These are phyloP conservation scores for Geosmithia putterillii DNA, from an alignment of 2,329 filamentous ascomycete species.

Conservation along the genomic window DNA sequence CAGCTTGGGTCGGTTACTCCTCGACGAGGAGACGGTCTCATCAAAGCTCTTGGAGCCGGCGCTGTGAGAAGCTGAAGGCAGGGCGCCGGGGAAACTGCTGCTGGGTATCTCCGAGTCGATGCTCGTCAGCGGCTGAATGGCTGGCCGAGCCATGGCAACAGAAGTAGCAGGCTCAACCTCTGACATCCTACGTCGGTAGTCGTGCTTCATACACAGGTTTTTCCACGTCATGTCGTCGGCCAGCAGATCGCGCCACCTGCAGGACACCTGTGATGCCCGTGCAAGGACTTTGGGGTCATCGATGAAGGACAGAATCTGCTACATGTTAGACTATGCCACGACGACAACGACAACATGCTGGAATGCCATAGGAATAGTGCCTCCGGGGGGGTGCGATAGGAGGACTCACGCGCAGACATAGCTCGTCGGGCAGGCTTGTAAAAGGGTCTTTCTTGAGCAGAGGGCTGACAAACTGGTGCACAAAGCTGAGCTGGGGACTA, in stretches of 20 bases:
- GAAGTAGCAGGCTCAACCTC: constrained; percentile 28
- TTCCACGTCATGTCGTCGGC: constrained; percentile 99
- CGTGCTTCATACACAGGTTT: constrained; percentile 89
- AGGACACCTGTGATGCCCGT: constrained; percentile 89
- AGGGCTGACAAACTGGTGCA: constrained; percentile 90
- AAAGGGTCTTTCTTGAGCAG: constrained; percentile 94
- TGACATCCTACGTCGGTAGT: constrained; percentile 56
- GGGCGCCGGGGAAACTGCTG: constrained; percentile 32
- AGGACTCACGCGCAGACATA: constrained; percentile 68
- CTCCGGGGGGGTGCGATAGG: not conserved
- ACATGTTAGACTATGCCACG: not conserved
- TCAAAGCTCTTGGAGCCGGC: constrained; percentile 43
- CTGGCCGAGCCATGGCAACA: constrained; percentile 15
- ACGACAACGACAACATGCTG: no score
- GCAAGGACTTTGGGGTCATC: constrained; percentile 93
- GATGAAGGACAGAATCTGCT: constrained; percentile 84
- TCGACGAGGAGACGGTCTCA: constrained; percentile 15
- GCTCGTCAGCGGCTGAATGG: constrained; percentile 15
- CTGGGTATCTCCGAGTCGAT: constrained; percentile 22
- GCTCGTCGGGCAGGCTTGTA: constrained; percentile 78
- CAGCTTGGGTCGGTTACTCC: constrained; percentile 42
- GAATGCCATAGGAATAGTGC: no score
- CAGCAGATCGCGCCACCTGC: constrained; percentile 82
- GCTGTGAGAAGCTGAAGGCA: constrained; percentile 21
- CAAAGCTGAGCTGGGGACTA: constrained; percentile 88